Conservation (phyloP, 2,329 filamentous ascomycete genomes). For the Ophiocordyceps unilateralis region DNA sequence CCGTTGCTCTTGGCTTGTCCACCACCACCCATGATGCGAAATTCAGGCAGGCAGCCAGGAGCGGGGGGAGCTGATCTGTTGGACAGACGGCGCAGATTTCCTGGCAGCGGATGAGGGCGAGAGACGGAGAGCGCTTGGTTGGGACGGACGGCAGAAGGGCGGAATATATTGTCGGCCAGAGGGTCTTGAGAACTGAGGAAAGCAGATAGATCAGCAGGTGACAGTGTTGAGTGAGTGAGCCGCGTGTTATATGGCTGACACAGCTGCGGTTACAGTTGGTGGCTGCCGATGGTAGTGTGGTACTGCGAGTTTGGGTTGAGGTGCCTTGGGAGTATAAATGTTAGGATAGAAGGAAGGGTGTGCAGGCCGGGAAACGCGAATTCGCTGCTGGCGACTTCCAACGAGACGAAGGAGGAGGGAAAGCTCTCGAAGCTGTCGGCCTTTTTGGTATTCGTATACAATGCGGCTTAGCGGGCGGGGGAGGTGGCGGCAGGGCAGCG, state of each 20-base stretch:
- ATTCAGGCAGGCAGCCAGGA: slow-evolving; percentile 12
- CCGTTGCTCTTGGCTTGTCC: slow-evolving; percentile 23
- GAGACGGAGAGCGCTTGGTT: slow-evolving; percentile 4
- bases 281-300: neutral
- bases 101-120: slow-evolving; percentile 5
- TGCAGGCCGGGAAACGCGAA: neutral
- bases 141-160: slow-evolving; percentile 5
- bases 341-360: neutral
- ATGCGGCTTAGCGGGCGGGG: neutral
- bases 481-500: neutral
- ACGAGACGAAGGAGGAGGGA: neutral
- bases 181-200: slow-evolving; percentile 7
- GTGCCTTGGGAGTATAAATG: too few relatives aligned
- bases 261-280: slow-evolving; percentile 2
- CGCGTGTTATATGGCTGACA: neutral
- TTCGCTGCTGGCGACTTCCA: neutral
- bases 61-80: slow-evolving; percentile 21
- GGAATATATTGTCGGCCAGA: slow-evolving; percentile 7
- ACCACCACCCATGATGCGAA: slow-evolving; percentile 32
- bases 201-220: slow-evolving; percentile 8
- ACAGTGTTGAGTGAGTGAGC: neutral
- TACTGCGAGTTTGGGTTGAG: neutral
- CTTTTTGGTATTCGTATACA: neutral
- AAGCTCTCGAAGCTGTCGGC: neutral
- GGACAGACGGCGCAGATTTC: slow-evolving; percentile 13